phyloP scores from a whole-genome alignment of 257 asterid genomes.

The Petunia axillaris region DNA sequence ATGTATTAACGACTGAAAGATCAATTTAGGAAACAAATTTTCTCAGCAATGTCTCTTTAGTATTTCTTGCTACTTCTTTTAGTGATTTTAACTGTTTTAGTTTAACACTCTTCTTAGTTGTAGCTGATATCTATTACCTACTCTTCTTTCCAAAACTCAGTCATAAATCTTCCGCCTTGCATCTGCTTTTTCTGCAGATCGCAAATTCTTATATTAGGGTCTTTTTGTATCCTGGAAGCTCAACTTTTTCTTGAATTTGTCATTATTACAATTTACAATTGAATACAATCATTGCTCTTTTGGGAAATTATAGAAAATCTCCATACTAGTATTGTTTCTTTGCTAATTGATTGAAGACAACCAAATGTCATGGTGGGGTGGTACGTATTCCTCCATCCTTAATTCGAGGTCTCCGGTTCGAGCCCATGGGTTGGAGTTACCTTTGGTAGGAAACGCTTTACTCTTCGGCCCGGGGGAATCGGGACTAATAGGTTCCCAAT shows the following conservation, averaged over 20 bases:
- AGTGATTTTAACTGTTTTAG: background rate
- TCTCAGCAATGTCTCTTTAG: constrained; percentile 41
- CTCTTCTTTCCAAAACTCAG: background rate
- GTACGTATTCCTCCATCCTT: too few species aligned
- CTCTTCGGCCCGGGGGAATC: too few species aligned
- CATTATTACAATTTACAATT: background rate
- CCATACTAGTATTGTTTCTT: too few species aligned
- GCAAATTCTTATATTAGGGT: background rate
- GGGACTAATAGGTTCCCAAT: too few species aligned
- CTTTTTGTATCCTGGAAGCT: background rate
- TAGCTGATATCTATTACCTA: background rate
- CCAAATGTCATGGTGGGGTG: too few species aligned
- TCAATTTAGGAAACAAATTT: constrained; percentile 41
- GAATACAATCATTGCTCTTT: background rate
- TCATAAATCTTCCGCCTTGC: constrained; percentile 6
- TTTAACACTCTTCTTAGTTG: background rate
- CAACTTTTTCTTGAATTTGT: background rate
- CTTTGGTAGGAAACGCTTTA: too few species aligned
- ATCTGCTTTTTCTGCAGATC: background rate
- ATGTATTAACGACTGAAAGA: constrained; percentile 51
- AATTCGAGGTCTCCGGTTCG: too few species aligned
- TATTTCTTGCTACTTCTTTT: constrained; percentile 20
- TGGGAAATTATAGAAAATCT: too few species aligned
- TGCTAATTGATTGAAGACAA: too few species aligned
- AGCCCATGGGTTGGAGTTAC: too few species aligned